Evolutionary conservation across 495 filamentous ascomycete genomes (phyloP), one percentile per base, ranked within the genome.

Genomic region (Articulospora tetracladia): DNA sequence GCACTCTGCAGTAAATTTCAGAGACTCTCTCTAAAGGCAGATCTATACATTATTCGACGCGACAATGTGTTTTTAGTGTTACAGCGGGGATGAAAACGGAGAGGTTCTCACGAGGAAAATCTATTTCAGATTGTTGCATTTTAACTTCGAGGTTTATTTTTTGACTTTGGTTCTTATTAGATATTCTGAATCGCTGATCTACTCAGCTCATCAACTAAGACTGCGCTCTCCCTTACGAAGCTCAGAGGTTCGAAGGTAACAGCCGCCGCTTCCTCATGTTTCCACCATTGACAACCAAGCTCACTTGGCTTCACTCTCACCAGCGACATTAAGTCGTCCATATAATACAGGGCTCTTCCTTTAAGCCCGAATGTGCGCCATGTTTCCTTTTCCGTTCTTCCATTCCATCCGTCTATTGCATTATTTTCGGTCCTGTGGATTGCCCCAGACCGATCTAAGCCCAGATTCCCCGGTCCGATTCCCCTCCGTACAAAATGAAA

Each of bases 161-260:
- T 36, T 53, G 3, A 24, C 17, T 53, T 36, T 36, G 23, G 19
- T 55, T 41, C 22, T 55, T 41, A 24, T 51, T 51, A 28, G 17
- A 4, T 47, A n/a, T 47, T 17, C 22, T 7, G 15, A 47, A 47
- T 28, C 10, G 48, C 48, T 25, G 22, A 11, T 36, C 53, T 55
- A 19, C 53, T 41, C 30, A 32, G 6, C 17, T 55, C 53, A 55
- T 55, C 53, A 24, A 22, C 51, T 53, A 12, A 68, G 66, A 68
- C 66, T 68, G 66, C 66, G 66, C 66, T 63, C 56, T 68, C 66
- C 66, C 66, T 63, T 51, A 57, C 27, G 24, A 57, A 60, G 11
- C 55, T 54, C 19, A 34, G 24, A 53, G 39, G 50, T 27, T 55
- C 39, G 46, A 58, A 64, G 62, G 62, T 68, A 68, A 58, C 57